Conservation (phyloP, 371 early-diverging fungal species). For the Mucor circinelloides region DNA sequence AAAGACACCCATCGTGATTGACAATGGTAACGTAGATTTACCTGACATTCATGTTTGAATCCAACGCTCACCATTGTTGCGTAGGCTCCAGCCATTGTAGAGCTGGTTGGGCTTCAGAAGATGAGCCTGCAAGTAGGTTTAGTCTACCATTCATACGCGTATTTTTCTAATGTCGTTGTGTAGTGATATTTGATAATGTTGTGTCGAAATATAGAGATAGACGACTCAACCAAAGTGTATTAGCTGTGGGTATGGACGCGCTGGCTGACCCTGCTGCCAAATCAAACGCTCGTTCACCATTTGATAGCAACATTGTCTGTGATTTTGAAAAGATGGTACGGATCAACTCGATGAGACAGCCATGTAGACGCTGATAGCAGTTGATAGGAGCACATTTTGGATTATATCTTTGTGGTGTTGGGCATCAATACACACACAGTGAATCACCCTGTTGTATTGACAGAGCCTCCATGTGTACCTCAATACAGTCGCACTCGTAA, state of each 20-base stretch:
- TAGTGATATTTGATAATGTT: slow-evolving; percentile 82
- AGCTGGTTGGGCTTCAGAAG: slow-evolving; percentile 83
- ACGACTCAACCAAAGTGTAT: slow-evolving; percentile 54
- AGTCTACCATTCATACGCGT: not conserved
- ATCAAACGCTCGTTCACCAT: slow-evolving; percentile 72
- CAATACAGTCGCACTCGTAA: slow-evolving; percentile 72
- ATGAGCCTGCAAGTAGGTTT: slow-evolving; percentile 60
- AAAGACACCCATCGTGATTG: slow-evolving; percentile 66
- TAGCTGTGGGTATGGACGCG: slow-evolving; percentile 80
- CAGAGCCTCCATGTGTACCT: slow-evolving; percentile 83
- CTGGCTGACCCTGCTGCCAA: slow-evolving; percentile 71
- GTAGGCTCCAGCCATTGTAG: slow-evolving; percentile 78
- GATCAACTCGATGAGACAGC: not conserved
- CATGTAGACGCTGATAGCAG: not conserved
- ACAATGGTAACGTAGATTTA: slow-evolving; percentile 51
- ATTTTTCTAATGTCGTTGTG: not conserved
- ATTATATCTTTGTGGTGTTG: slow-evolving; percentile 82
- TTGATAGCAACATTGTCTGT: slow-evolving; percentile 73
- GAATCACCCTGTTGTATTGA: slow-evolving; percentile 82
- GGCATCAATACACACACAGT: slow-evolving; percentile 72
- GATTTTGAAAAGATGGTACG: slow-evolving; percentile 73
- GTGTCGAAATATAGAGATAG: slow-evolving; percentile 83
- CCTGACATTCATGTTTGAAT: not conserved
- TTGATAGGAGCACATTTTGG: slow-evolving; percentile 74
- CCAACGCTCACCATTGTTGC: not conserved